A percentile compares a stretch with the other conserved stretches of the same genome.
These are phyloP conservation scores for Aspergillus viridinutans DNA, from an alignment of 2,329 filamentous ascomycete genomes.

Conservation along the genomic window DNA sequence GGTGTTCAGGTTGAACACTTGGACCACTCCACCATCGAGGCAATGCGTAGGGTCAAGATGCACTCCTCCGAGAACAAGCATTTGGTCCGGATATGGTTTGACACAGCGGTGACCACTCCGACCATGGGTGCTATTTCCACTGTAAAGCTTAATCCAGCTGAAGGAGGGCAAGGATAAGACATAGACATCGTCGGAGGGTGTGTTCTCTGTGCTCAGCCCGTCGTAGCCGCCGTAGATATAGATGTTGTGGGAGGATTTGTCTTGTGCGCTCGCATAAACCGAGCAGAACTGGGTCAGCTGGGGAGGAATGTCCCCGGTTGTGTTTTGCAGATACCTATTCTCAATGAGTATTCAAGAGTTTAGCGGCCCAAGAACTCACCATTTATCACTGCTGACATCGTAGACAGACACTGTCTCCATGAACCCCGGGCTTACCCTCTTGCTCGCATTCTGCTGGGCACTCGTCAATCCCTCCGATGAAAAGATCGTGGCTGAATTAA, in stretches of 20 bases:
- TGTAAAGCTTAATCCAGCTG: conserved; percentile 40
- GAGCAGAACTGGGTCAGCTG: conserved; percentile 39
- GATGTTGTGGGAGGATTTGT: conserved; percentile 44
- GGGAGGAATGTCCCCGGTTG: conserved; percentile 34
- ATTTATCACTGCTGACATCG: conserved; percentile 28
- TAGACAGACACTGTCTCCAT: conserved; percentile 38
- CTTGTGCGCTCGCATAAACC: conserved; percentile 35
- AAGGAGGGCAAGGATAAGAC: conserved; percentile 46
- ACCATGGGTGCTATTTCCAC: conserved; percentile 7
- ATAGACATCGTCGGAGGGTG: conserved; percentile 43
- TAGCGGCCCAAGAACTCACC: conserved; percentile 15
- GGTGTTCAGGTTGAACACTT: conserved; percentile 43
- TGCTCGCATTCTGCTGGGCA: conserved; percentile 13
- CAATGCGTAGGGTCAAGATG: conserved; percentile 33
- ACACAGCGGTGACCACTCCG: conserved; percentile 31
- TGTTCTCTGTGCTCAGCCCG: conserved; percentile 23
- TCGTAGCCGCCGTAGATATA: conserved; percentile 49
- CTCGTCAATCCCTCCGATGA: neutral
- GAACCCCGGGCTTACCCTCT: conserved; percentile 26
- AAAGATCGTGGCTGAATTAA: conserved; percentile 21
- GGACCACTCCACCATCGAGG: conserved; percentile 50
- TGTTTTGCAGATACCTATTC: conserved; percentile 40
- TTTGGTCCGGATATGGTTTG: conserved; percentile 47
- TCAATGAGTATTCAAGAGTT: neutral
- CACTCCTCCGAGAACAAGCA: conserved; percentile 38